Percentiles rank a stretch among this genome's conserved stretches.
These are phyloP conservation scores for Rauvolfia tetraphylla DNA, from an alignment of 257 asterid species.

Conservation along the genomic window DNA sequence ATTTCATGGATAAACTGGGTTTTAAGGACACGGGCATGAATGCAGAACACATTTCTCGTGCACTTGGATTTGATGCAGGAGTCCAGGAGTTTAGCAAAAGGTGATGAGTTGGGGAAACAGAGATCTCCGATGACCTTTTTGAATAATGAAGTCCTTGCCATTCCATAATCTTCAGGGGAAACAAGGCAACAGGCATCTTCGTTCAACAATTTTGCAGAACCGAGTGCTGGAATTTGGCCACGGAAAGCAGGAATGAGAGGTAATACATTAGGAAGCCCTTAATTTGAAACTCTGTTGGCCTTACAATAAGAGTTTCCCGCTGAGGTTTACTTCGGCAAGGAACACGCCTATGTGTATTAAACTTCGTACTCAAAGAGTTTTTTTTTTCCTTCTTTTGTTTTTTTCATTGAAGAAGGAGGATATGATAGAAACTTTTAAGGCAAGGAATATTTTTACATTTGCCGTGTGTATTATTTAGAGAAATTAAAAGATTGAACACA, in stretches of 20 bases:
- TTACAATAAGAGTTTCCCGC: too few relatives aligned
- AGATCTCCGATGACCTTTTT: neutral
- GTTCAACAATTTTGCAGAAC: too few relatives aligned
- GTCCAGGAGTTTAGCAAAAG: slow-evolving; percentile 8
- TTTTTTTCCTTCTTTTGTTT: too few relatives aligned
- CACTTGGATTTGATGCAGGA: slow-evolving; percentile 9
- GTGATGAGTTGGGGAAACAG: slow-evolving; percentile 9
- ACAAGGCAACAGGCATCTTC: neutral
- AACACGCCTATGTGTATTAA: too few relatives aligned
- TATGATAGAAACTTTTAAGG: too few relatives aligned
- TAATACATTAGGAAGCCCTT: neutral
- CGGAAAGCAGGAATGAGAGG: neutral
- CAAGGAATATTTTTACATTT: too few relatives aligned
- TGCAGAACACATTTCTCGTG: neutral
- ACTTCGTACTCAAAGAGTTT: too few relatives aligned
- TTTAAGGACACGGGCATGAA: slow-evolving; percentile 4
- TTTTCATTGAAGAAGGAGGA: too few relatives aligned
- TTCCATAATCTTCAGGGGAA: slow-evolving; percentile 1
- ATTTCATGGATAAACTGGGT: slow-evolving; percentile 5
- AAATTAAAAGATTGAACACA: too few relatives aligned
- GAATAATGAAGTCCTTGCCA: slow-evolving; percentile 11
- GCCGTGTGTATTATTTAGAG: too few relatives aligned
- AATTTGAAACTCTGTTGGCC: neutral
- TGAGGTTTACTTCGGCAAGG: too few relatives aligned
- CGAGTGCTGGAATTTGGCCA: neutral